Percentiles rank a stretch among this genome's conserved stretches.
Evolutionary conservation across 139 green algal genomes (phyloP).

Genomic region (Spirogloea muscicola): DNA sequence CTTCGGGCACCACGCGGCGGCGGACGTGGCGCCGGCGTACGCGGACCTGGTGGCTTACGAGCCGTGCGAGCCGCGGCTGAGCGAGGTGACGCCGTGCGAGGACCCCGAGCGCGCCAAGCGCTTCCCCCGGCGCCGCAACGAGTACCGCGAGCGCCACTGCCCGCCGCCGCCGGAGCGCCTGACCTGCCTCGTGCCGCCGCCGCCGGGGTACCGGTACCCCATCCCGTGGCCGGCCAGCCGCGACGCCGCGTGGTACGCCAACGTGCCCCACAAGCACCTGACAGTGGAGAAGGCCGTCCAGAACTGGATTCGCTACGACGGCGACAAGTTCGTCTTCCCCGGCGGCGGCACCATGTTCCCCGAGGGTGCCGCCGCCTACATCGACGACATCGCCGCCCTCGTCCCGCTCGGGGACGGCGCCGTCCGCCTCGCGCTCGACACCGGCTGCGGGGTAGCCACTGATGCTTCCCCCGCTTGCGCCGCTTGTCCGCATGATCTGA

Average conservation of each 20-base stretch:
- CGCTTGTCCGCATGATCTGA: too few species aligned
- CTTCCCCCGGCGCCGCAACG: neutral
- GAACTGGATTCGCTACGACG: conserved; percentile 32
- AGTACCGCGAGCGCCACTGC: conserved; percentile 9
- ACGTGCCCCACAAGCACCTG: conserved; percentile 25
- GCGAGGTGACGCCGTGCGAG: conserved; percentile 13
- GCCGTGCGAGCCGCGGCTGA: neutral
- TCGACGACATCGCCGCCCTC: conserved; percentile 16
- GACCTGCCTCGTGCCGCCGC: conserved; percentile 22
- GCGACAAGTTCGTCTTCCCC: conserved; percentile 28
- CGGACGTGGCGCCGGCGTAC: too few species aligned
- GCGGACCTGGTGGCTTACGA: neutral
- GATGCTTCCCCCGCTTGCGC: too few species aligned
- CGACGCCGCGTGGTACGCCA: conserved; percentile 20
- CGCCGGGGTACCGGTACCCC: conserved; percentile 17
- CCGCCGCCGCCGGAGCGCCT: conserved; percentile 5
- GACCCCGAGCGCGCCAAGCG: conserved; percentile 7
- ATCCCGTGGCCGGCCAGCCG: conserved; percentile 13
- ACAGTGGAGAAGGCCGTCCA: conserved; percentile 13
- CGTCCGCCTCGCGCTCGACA: conserved; percentile 24
- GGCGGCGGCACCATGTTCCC: conserved; percentile 29
- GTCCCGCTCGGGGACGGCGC: conserved; percentile 8
- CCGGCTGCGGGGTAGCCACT: conserved; percentile 30
- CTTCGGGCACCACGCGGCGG: too few species aligned
- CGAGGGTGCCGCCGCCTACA: conserved; percentile 12